Percentiles rank a stretch among this genome's conserved stretches.
These are phyloP conservation scores for Penicillium ucsense DNA, from an alignment of 495 filamentous ascomycete genomes.

Conservation along the genomic window DNA sequence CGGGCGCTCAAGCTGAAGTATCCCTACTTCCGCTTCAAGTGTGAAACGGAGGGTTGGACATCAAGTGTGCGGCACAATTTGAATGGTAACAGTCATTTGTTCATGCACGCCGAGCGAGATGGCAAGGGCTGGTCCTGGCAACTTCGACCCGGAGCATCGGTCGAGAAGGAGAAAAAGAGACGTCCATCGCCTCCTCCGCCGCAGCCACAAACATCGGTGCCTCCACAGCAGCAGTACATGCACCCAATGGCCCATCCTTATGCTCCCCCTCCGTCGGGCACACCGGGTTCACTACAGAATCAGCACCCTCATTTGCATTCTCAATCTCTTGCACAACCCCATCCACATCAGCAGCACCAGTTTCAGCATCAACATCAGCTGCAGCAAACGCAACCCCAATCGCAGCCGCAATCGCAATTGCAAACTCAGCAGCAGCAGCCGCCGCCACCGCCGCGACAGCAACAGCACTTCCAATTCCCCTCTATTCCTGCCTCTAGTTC, in stretches of 20 bases:
- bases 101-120: constrained; percentile 71
- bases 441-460: too few species aligned
- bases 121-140: constrained; percentile 67
- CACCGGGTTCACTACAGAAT: constrained; percentile 23
- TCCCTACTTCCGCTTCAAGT: constrained; percentile 80
- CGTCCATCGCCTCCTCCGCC: constrained; percentile 45
- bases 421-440: too few species aligned
- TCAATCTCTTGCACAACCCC: too few species aligned
- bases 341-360: too few species aligned
- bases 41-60: constrained; percentile 82
- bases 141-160: constrained; percentile 49
- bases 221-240: constrained; percentile 33
- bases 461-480: constrained; percentile 37
- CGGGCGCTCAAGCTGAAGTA: constrained; percentile 77
- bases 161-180: constrained; percentile 63
- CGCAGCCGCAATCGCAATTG: too few species aligned
- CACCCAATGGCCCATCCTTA: constrained; percentile 31
- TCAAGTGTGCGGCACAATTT: constrained; percentile 95
- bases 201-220: constrained; percentile 24
- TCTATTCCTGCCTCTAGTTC: constrained; percentile 24
- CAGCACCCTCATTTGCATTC: constrained; percentile 30
- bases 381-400: too few species aligned
- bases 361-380: too few species aligned
- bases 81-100: constrained; percentile 71
- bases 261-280: constrained; percentile 16